Evolutionary conservation across 306 rosid genomes (phyloP).

Genomic region (Corylus americana): DNA sequence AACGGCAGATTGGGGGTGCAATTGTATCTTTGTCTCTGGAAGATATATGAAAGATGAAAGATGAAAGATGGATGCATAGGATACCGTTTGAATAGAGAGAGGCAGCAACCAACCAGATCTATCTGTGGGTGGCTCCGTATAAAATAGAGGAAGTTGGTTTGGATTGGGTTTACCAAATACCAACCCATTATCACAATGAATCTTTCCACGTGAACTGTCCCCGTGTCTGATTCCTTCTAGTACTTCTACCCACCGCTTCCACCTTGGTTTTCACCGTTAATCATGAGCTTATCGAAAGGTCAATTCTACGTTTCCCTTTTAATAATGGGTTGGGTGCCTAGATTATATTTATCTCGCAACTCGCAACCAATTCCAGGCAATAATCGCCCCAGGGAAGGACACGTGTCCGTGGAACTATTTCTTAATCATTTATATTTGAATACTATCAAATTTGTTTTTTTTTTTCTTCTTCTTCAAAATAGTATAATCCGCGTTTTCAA

Average conservation of each 20-base stretch:
- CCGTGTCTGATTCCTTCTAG: no score
- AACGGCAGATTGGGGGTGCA: slow-evolving; percentile 37
- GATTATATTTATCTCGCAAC: not conserved
- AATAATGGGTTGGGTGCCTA: not conserved
- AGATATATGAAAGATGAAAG: no score
- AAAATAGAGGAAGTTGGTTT: slow-evolving; percentile 23
- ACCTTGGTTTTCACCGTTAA: slow-evolving; percentile 68
- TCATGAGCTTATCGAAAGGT: slow-evolving; percentile 26
- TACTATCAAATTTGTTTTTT: no score
- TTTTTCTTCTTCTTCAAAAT: no score
- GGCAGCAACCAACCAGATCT: slow-evolving; percentile 34
- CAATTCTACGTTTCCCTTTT: not conserved
- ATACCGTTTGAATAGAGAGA: slow-evolving; percentile 52
- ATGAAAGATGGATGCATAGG: slow-evolving; percentile 46
- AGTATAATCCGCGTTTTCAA: no score
- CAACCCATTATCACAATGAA: slow-evolving; percentile 58
- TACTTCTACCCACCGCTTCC: slow-evolving; percentile 11
- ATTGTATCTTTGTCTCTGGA: not conserved
- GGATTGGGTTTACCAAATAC: slow-evolving; percentile 64
- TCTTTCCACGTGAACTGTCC: slow-evolving; percentile 76
- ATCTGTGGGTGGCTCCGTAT: not conserved
- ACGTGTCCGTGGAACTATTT: no score
- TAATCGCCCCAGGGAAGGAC: not conserved
- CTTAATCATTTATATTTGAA: no score
- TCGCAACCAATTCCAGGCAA: not conserved